These are phyloP conservation scores for Yamadazyma sp. DNA, from an alignment of 805 yeast species.

Conservation along the genomic window DNA sequence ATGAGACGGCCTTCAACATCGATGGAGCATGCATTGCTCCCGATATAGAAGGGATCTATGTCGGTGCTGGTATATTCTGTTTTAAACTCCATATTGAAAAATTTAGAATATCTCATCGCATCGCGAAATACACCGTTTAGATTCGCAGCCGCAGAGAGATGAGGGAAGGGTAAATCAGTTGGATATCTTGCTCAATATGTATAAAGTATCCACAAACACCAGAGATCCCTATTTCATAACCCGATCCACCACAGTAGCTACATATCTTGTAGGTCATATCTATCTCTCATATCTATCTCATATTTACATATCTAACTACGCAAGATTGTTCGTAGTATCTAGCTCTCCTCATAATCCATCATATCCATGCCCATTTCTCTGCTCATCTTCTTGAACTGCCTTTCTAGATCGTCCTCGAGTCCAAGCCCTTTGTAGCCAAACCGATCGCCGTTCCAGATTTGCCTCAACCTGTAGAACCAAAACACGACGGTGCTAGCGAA, in stretches of 20 bases:
- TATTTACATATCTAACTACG: no score
- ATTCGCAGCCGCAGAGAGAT: no score
- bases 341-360: constrained; percentile 4
- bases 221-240: no score
- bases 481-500: constrained; percentile 34
- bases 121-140: no score
- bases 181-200: no score
- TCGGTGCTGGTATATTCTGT: constrained; percentile 46
- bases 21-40: constrained; percentile 74
- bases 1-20: constrained; percentile 60
- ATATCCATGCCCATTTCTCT: constrained; percentile 41
- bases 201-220: no score
- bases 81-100: constrained; percentile 26
- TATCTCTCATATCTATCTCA: no score
- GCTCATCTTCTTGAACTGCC: constrained; percentile 43
- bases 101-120: constrained; percentile 9
- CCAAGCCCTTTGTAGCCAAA: constrained; percentile 36
- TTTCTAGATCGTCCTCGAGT: constrained; percentile 47
- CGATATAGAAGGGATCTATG: constrained; percentile 82
- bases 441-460: constrained; percentile 30
- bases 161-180: no score
- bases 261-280: no score
- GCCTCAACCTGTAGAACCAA: constrained; percentile 31
- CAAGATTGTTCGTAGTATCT: no score
- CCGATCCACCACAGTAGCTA: no score